Base-by-base conservation (phyloP, 2,329 filamentous ascomycete genomes). In the Clathrospora elynae region DNA sequence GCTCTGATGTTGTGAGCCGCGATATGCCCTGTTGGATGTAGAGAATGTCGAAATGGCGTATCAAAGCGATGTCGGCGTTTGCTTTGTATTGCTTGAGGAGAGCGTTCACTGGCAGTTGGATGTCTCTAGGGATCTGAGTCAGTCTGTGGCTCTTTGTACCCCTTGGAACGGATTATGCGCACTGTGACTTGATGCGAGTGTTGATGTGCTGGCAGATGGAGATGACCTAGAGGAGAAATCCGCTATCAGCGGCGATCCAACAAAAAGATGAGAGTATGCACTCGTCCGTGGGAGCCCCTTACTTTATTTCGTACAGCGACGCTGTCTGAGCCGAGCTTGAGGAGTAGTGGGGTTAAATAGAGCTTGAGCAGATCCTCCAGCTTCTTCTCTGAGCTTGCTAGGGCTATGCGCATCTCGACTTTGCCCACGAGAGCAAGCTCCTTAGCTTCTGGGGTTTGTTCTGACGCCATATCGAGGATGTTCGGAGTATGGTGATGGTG, bases 71-170 rank as follows among this genome's bases (percentile, higher is more conserved):
- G 25, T 83, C 52, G 13, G 57, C 77, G 24, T 82, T 83, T 14
- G 88, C 82, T 69, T 95, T 95, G 77, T 95, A 96, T 68, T 97
- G 93, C 57, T 90, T 86, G 40, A 97, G 71, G 12, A 99, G 78
- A 11, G 85, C 83, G n/a, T 83, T 80, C 9, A 97, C 90, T 0
- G 93, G 93, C 5, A 99, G 76, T 39, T 91, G 78, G 52, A 96
- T 83, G 6, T 78, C 76, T 48, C 70, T 73, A 30, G 17, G 11
- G 3, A 4, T 5, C 16, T 14, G 13, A 22, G 44, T 64, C 36
- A 64, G 59, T 38, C 16, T 22, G 25, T 25, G 2, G 3, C 11
- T n/a, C n/a, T n/a, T 10, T 30, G 4, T 23, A 6, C 20, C 3
- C 14, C 18, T 36, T 28, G 10, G 14, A 47, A 29, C 25, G 4